Conservation (phyloP, 768 basidiomycete species). For the Crucibulum laeve region DNA sequence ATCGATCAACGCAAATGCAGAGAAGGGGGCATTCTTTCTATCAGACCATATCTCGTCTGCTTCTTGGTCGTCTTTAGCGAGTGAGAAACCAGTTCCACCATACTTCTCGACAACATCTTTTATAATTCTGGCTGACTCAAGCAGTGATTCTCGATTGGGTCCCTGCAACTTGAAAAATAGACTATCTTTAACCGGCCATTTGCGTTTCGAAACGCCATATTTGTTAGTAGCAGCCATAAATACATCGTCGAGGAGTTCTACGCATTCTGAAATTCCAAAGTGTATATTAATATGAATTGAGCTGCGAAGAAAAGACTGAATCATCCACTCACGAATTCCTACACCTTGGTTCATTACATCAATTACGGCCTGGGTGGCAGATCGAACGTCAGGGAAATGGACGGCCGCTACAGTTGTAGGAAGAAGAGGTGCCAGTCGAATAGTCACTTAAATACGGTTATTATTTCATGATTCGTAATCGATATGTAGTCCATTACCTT, state of each 20-base stretch:
- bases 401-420: slow-evolving; percentile 82
- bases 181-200: slow-evolving; percentile 61
- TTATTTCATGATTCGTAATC: neutral
- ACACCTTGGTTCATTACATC: slow-evolving; percentile 72
- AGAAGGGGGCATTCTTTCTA: slow-evolving; percentile 61
- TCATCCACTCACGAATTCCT: slow-evolving; percentile 58
- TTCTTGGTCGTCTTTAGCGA: slow-evolving; percentile 61
- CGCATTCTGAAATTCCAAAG: slow-evolving; percentile 65
- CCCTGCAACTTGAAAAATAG: slow-evolving; percentile 91
- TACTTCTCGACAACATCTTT: slow-evolving; percentile 56
- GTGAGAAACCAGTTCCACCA: slow-evolving; percentile 62
- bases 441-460: slow-evolving; percentile 48
- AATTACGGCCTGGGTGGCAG: slow-evolving; percentile 70
- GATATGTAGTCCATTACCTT: slow-evolving; percentile 40
- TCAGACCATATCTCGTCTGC: slow-evolving; percentile 73
- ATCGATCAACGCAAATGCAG: slow-evolving; percentile 51
- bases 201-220: slow-evolving; percentile 45
- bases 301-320: slow-evolving; percentile 2
- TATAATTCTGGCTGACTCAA: slow-evolving; percentile 57
- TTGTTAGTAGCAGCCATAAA: slow-evolving; percentile 63
- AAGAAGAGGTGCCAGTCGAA: slow-evolving; percentile 75
- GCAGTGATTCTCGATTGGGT: slow-evolving; percentile 50
- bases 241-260: slow-evolving; percentile 74
- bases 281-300: neutral
- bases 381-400: slow-evolving; percentile 72